Evolutionary conservation across 495 filamentous ascomycete species (phyloP), one percentile per base, ranked within the genome.

Genomic region (Parathielavia hyrcaniae): DNA sequence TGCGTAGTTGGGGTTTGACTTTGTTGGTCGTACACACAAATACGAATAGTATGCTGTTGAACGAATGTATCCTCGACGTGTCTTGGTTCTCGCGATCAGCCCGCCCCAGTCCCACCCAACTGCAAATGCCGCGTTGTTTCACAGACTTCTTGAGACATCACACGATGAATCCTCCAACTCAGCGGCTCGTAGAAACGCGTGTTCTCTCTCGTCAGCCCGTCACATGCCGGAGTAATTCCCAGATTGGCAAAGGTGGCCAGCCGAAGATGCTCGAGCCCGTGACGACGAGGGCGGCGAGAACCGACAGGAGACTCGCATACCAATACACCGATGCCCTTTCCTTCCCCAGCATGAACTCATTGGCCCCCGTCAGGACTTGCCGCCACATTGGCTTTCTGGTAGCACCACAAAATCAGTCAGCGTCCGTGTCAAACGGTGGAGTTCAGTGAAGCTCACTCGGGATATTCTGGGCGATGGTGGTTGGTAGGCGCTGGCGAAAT

Each of bases 1-100:
- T 84, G 85, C 83, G 79, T 93, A 85, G 89, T 85, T 79, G 81
- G 79, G 73, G 88, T 83, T 92, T 93, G 90, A 93, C 88, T 95
- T 85, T 85, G 87, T 81, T 83, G 87, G 77, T 83, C 87, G 66
- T 62, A 86, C 83, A 85, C 74, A 48, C 43, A 40, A 47, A 36
- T n/a, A 41, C 26, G n/a, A 12, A 4, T 40, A 12, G 1, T 40
- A 49, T 20, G n/a, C 52, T 30, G 23, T 36, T 26, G 9, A 44
- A n/a, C 30, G 34, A 39, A 45, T 20, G 10, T 39, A 12, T 19
- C 17, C 19, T 36, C 32, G 11, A 14, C n/a, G 26, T 23, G 10
- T 11, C 35, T 11, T 10, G 35, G 9, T 17, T 14, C 13, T 17
- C 47, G 47, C 26, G 7, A 35, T 49, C n/a, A n/a, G 16, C 16